These are phyloP conservation scores for Erigeron canadensis DNA, from an alignment of 129 eudicot species.

Conservation along the genomic window DNA sequence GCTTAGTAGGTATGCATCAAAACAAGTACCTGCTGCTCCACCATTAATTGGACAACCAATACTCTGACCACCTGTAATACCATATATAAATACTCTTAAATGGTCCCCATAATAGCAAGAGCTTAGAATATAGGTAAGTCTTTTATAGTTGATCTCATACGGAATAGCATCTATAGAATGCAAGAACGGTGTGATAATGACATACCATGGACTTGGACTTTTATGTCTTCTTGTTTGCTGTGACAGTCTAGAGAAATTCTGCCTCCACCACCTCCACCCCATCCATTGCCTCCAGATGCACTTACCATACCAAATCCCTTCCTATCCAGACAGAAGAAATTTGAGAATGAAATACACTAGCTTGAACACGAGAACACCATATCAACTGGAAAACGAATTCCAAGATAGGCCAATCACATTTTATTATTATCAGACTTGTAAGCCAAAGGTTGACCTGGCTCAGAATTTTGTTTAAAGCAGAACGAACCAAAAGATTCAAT, in stretches of 20 bases:
- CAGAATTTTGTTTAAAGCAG: too few relatives aligned
- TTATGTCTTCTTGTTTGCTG: slow-evolving; percentile 92
- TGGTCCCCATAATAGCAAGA: too few relatives aligned
- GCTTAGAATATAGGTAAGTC: too few relatives aligned
- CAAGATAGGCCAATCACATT: too few relatives aligned
- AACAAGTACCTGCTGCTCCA: slow-evolving; percentile 96
- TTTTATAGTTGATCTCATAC: too few relatives aligned
- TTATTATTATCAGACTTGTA: too few relatives aligned
- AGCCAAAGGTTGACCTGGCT: too few relatives aligned
- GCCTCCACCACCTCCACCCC: slow-evolving; percentile 99
- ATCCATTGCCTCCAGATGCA: slow-evolving; percentile 95
- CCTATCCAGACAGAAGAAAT: slow-evolving; percentile 50
- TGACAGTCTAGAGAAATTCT: slow-evolving; percentile 79
- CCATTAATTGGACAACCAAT: slow-evolving; percentile 76
- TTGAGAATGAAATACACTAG: background rate
- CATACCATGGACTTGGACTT: slow-evolving; percentile 78
- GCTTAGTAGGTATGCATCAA: slow-evolving; percentile 80
- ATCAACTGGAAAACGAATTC: too few relatives aligned
- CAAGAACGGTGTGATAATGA: slow-evolving; percentile 28
- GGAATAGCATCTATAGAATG: background rate
- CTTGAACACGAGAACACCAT: too few relatives aligned
- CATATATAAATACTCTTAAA: background rate
- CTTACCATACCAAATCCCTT: slow-evolving; percentile 83
- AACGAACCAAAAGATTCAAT: too few relatives aligned
- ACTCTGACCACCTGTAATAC: slow-evolving; percentile 76